phyloP scores from a whole-genome alignment of 441 rosid species.

The Populus hybrid region DNA sequence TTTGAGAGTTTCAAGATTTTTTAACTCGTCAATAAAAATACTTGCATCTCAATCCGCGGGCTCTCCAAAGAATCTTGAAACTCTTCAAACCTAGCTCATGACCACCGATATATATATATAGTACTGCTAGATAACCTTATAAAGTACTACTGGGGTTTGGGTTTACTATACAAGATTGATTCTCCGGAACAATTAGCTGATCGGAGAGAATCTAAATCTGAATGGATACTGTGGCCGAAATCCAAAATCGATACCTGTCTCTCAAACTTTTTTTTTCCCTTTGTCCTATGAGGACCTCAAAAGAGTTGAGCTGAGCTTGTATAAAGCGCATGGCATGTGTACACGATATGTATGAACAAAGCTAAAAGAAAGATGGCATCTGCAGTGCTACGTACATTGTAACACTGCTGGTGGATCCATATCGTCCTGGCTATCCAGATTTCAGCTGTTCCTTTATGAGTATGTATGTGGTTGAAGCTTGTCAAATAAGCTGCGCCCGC shows the following conservation, averaged over 20 bases:
- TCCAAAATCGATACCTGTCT: background rate
- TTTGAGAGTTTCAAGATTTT: no score
- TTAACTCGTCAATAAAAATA: no score
- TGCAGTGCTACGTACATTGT: background rate
- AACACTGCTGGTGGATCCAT: background rate
- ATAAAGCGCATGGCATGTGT: background rate
- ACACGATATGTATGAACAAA: background rate
- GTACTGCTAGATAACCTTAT: no score
- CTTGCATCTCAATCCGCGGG: no score
- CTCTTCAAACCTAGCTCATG: no score
- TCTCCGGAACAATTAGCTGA: no score
- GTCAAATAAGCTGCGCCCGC: no score
- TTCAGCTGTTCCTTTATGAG: background rate
- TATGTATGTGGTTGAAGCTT: background rate
- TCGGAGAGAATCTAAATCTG: background rate
- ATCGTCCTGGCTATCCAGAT: background rate
- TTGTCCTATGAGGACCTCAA: background rate
- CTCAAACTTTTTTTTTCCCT: background rate
- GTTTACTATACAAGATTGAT: no score
- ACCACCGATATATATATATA: no score
- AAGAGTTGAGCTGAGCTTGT: background rate
- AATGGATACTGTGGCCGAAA: background rate
- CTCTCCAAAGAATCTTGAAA: no score
- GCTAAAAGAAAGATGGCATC: background rate
- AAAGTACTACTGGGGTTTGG: no score